Conservation (phyloP, 1,139 yeast species). For the Pichia norvegensis region DNA sequence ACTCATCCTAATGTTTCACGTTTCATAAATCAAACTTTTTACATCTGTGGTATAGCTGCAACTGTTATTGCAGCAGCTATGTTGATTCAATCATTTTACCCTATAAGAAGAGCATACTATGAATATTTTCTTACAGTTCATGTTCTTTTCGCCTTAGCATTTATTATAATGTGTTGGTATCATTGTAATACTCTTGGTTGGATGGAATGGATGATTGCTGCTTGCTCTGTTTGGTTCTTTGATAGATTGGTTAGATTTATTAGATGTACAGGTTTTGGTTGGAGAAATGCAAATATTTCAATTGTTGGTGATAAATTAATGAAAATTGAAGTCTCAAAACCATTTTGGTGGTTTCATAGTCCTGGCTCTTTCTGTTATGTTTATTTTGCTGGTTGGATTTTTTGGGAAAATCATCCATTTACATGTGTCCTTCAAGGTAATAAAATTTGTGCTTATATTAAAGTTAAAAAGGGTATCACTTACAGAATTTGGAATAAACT, state of each 20-base stretch:
- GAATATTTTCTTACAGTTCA: constrained; percentile 34
- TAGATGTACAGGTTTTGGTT: constrained; percentile 32
- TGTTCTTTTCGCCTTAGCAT: constrained; percentile 29
- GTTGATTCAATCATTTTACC: constrained; percentile 37
- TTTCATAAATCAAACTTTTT: constrained; percentile 28
- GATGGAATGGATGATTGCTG: constrained; percentile 37
- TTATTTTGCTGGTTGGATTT: constrained; percentile 30
- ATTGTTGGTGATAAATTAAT: constrained; percentile 31
- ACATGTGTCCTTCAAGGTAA: constrained; percentile 23
- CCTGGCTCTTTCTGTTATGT: constrained; percentile 43
- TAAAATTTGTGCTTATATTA: constrained; percentile 27
- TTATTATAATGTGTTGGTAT: constrained; percentile 34
- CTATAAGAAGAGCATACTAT: constrained; percentile 41
- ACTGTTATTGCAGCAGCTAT: constrained; percentile 35
- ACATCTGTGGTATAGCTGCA: constrained; percentile 32
- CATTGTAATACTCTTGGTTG: constrained; percentile 35
- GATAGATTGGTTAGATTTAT: constrained; percentile 33
- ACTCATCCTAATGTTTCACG: constrained; percentile 8
- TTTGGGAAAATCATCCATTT: constrained; percentile 37
- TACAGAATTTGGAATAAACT: constrained; percentile 20
- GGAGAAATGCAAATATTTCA: constrained; percentile 23
- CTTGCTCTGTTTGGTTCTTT: constrained; percentile 32
- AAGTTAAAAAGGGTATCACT: constrained; percentile 30
- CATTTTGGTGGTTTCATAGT: constrained; percentile 30
- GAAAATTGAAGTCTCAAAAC: constrained; percentile 34